Evolutionary conservation across 1,284 basidiomycete genomes (phyloP).

Genomic region (Leccinum holopus): DNA sequence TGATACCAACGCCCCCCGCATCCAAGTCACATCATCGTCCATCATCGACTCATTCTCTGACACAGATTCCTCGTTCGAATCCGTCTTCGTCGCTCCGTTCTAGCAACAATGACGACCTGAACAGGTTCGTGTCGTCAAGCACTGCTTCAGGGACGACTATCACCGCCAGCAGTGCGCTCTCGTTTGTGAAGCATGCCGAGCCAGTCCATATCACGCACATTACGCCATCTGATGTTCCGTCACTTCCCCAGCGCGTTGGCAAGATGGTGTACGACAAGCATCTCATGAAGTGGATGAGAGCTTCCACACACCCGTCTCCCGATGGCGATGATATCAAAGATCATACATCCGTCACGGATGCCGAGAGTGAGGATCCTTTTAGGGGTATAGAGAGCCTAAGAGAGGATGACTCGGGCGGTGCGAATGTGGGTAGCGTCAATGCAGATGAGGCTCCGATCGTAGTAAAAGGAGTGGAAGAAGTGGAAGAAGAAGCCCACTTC

Average conservation of each 20-base stretch:
- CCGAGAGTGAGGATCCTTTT: constrained; percentile 81
- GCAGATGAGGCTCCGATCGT: constrained; percentile 16
- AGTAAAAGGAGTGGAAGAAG: constrained; percentile 12
- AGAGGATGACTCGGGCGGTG: constrained; percentile 50
- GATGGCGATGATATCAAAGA: constrained; percentile 42
- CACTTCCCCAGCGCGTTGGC: constrained; percentile 74
- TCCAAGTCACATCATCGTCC: constrained; percentile 31
- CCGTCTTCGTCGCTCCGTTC: constrained; percentile 52
- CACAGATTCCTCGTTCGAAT: constrained; percentile 39
- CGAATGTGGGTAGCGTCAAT: constrained; percentile 4
- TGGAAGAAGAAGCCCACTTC: constrained; percentile 34
- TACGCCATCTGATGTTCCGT: constrained; percentile 73
- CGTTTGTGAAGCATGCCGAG: constrained; percentile 82
- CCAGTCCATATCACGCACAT: constrained; percentile 76
- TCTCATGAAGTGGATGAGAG: constrained; percentile 83
- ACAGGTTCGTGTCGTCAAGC: constrained; percentile 82
- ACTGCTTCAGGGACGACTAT: constrained; percentile 74
- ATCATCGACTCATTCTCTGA: constrained; percentile 14
- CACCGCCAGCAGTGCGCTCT: constrained; percentile 67
- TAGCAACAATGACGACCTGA: constrained; percentile 67
- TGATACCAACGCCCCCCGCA: constrained; percentile 26
- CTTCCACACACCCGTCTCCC: constrained; percentile 36
- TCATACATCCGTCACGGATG: constrained; percentile 43
- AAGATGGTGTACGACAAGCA: constrained; percentile 84
- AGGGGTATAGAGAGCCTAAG: constrained; percentile 81